Conservation (phyloP, 2,329 filamentous ascomycete species). For the Ophiostoma triangulosporum region DNA sequence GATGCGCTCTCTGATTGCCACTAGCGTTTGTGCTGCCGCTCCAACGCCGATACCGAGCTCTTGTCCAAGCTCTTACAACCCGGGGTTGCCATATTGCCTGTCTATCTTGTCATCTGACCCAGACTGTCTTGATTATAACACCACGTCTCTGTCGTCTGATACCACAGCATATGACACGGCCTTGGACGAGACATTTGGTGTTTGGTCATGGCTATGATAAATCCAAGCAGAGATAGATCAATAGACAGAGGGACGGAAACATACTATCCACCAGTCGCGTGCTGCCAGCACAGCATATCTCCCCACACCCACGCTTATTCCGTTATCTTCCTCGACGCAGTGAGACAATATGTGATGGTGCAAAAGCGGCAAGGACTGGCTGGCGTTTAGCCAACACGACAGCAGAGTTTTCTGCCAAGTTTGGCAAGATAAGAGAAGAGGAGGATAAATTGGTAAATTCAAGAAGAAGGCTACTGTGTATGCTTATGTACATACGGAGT, state of each 20-base stretch:
- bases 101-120: too few relatives aligned
- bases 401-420: background rate
- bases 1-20: too few relatives aligned
- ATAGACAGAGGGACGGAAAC: background rate
- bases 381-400: background rate
- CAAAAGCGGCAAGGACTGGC: background rate
- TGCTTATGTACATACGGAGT: too few relatives aligned
- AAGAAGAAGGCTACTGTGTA: too few relatives aligned
- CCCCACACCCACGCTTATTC: background rate
- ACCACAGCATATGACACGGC: background rate
- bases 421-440: background rate
- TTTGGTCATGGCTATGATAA: background rate
- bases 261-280: background rate
- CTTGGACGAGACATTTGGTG: constrained; percentile 2
- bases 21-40: too few relatives aligned
- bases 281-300: constrained; percentile 1
- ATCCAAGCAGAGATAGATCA: background rate
- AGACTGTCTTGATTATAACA: too few relatives aligned
- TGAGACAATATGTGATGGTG: background rate
- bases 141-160: background rate
- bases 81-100: too few relatives aligned
- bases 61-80: too few relatives aligned
- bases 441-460: background rate
- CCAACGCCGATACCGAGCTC: too few relatives aligned
- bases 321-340: background rate